phyloP scores from a whole-genome alignment of 176 grass and related monocot genomes.

The Raddia distichophylla region DNA sequence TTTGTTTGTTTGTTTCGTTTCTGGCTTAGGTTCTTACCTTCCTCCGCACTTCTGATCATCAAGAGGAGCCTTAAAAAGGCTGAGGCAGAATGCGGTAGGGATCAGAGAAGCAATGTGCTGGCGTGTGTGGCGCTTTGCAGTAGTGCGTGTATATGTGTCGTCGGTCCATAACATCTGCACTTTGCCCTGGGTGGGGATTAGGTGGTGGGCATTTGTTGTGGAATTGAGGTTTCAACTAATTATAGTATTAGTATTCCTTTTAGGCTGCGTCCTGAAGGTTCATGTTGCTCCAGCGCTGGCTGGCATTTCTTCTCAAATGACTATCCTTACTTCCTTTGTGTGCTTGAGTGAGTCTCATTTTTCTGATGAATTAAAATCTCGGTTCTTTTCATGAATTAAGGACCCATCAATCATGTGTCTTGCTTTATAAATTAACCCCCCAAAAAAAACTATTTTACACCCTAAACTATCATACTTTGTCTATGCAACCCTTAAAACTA shows the following conservation, averaged over 20 bases:
- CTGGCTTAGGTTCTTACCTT: not conserved
- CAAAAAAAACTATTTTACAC: too few relatives aligned
- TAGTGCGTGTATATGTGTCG: not conserved
- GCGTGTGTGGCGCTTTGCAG: not conserved
- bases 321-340: too few relatives aligned
- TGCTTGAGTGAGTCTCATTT: too few relatives aligned
- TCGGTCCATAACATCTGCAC: not conserved
- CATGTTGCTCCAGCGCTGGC: not conserved
- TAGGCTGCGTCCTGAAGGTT: constrained; percentile 15
- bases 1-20: not conserved
- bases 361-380: too few relatives aligned
- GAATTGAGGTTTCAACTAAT: constrained; percentile 60
- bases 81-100: not conserved
- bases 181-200: constrained; percentile 46
- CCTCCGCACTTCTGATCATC: not conserved
- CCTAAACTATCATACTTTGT: too few relatives aligned
- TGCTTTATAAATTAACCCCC: too few relatives aligned
- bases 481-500: too few relatives aligned
- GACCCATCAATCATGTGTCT: too few relatives aligned
- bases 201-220: constrained; percentile 45
- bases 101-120: not conserved
- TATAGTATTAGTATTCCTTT: not conserved
- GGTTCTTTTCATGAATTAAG: too few relatives aligned
- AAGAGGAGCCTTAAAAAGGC: not conserved
- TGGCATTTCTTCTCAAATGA: constrained; percentile 3